These are phyloP conservation scores for Pezicula carpinea DNA, from an alignment of 2,329 filamentous ascomycete genomes.

Conservation along the genomic window DNA sequence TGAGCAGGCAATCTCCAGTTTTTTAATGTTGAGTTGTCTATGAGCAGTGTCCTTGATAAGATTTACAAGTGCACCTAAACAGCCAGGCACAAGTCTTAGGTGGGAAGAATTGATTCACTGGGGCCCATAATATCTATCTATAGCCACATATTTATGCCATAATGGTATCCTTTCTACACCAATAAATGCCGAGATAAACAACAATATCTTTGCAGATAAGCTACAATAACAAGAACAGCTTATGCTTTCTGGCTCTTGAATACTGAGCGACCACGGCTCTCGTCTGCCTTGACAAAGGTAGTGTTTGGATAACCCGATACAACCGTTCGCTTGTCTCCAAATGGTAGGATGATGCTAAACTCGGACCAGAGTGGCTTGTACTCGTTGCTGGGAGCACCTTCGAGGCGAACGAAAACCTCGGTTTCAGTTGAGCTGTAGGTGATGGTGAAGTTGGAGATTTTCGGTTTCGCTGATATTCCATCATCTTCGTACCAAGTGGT, in stretches of 20 bases:
- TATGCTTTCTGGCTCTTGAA: neutral
- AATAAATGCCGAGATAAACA: no score
- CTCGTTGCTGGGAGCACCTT: constrained; percentile 31
- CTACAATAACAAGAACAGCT: neutral
- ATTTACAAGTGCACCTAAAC: no score
- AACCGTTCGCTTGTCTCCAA: constrained; percentile 35
- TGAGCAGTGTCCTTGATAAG: no score
- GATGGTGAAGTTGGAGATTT: constrained; percentile 38
- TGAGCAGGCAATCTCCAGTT: no score
- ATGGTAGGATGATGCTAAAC: constrained; percentile 44
- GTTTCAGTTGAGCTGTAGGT: constrained; percentile 39
- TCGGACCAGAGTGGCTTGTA: constrained; percentile 46
- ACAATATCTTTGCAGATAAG: no score
- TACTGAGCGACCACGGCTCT: neutral
- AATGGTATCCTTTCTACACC: no score
- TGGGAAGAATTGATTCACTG: no score
- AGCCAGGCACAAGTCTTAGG: no score
- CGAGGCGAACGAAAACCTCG: constrained; percentile 39
- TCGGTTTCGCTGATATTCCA: constrained; percentile 39
- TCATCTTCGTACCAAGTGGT: constrained; percentile 54
- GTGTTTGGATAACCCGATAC: neutral
- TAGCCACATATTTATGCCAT: no score
- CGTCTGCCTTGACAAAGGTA: neutral
- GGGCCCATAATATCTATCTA: no score
- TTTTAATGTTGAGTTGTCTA: no score